phyloP scores from a whole-genome alignment of 306 rosid genomes.

The Cajanus cajan region DNA sequence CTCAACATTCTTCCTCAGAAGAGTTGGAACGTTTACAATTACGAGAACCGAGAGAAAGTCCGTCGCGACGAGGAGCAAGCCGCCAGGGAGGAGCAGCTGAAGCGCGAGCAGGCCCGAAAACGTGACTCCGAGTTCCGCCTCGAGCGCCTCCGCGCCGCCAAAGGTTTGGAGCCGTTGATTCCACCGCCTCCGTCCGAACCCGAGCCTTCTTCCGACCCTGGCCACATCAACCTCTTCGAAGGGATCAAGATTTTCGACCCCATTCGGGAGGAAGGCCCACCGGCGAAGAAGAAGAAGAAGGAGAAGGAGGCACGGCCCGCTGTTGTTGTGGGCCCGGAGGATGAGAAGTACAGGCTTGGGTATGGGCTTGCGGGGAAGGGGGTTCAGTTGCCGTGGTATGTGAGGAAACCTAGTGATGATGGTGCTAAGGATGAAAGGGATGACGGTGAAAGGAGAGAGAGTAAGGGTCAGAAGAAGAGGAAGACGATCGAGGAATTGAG shows the following conservation, averaged over 20 bases:
- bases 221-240: slow-evolving; percentile 78
- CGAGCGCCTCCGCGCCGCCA: slow-evolving; percentile 65
- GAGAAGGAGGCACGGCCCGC: slow-evolving; percentile 46
- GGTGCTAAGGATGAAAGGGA: neutral
- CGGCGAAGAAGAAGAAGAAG: slow-evolving; percentile 67
- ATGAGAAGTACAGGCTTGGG: slow-evolving; percentile 85
- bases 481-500: slow-evolving; percentile 82
- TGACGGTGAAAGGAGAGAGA: slow-evolving; percentile 10
- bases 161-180: slow-evolving; percentile 59
- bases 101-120: slow-evolving; percentile 68
- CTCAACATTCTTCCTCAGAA: slow-evolving; percentile 93
- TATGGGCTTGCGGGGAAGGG: slow-evolving; percentile 91
- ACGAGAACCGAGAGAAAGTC: slow-evolving; percentile 85
- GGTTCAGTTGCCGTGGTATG: slow-evolving; percentile 88
- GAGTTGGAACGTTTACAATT: slow-evolving; percentile 93
- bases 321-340: slow-evolving; percentile 62
- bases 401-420: slow-evolving; percentile 38
- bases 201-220: slow-evolving; percentile 32
- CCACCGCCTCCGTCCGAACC: slow-evolving; percentile 30
- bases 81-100: slow-evolving; percentile 86
- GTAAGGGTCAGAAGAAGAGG: slow-evolving; percentile 43
- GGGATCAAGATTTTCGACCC: slow-evolving; percentile 88
- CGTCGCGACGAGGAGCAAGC: slow-evolving; percentile 84
- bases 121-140: slow-evolving; percentile 80
- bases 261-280: slow-evolving; percentile 34